These are phyloP conservation scores for Xylaria cubensis DNA, from an alignment of 495 filamentous ascomycete species.

Conservation along the genomic window DNA sequence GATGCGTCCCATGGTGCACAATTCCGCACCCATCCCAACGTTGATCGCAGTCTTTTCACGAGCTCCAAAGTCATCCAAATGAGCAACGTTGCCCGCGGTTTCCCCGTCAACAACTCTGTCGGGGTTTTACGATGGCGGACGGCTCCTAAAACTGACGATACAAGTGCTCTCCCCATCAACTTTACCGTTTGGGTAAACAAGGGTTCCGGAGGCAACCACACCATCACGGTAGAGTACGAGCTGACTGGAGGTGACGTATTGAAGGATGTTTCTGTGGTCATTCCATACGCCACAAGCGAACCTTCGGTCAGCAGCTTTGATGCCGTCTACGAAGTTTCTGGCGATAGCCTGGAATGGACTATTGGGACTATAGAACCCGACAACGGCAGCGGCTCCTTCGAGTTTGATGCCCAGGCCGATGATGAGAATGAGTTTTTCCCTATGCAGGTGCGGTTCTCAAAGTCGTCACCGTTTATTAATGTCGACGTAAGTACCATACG, in stretches of 20 bases:
- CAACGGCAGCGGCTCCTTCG: constrained; percentile 83
- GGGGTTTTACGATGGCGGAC: constrained; percentile 89
- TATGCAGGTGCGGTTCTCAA: constrained; percentile 89
- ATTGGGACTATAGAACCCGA: constrained; percentile 82
- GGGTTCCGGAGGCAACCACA: constrained; percentile 76
- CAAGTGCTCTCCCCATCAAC: constrained; percentile 79
- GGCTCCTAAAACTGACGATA: constrained; percentile 73
- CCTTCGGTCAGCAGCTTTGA: constrained; percentile 91
- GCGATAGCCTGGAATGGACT: constrained; percentile 92
- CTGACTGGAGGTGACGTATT: constrained; percentile 75
- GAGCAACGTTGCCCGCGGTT: constrained; percentile 80
- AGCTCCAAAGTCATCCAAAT: constrained; percentile 81
- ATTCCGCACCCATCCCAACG: constrained; percentile 93
- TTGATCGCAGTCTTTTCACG: constrained; percentile 84
- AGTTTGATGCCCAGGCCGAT: constrained; percentile 87
- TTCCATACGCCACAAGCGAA: constrained; percentile 83
- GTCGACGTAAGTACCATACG: constrained; percentile 73
- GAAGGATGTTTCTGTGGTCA: constrained; percentile 83
- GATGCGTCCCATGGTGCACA: constrained; percentile 79
- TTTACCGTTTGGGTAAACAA: constrained; percentile 97
- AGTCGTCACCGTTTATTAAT: constrained; percentile 83
- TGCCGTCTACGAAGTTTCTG: constrained; percentile 90
- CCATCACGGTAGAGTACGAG: constrained; percentile 93
- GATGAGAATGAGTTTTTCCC: constrained; percentile 95
- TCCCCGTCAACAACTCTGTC: constrained; percentile 89